Evolutionary conservation across 2,329 filamentous ascomycete genomes (phyloP), one percentile per base, ranked within the genome.

Genomic region (Calonectria pseudoturangicola): DNA sequence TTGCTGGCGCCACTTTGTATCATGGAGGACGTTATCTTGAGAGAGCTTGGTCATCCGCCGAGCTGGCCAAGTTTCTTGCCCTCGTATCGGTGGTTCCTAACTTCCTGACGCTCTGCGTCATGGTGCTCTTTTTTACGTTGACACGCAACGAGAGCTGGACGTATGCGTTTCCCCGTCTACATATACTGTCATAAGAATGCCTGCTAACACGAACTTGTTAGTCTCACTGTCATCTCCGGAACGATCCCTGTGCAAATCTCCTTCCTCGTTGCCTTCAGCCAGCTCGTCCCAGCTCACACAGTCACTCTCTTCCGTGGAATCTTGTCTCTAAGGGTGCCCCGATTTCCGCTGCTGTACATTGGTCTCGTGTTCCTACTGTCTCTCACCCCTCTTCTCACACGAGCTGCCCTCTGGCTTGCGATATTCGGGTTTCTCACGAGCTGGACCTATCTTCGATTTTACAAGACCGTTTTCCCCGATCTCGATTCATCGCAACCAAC

Each of bases 391-490:
- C 82, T 91, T 48, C 85, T 91, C 50, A 87, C 89, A n/a, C 91
- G 93, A 81, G 95, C 95, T 25, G 93, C 95, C 56, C 89, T 96
- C 76, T 91, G 97, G 82, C 90, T 98, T 73, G 92, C 94, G 66
- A 87, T 94, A 83, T 93, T 93, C 78, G 96, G 95, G 71, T 94
- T 99, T 83, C 83, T 98, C 73, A 93, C 93, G 13, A 95, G 95
- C 83, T 99, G 96, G 96, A 95, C 94, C 51, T 98, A 98, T 84
- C 92, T 99, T 21, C 95, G 97, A 77, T 99, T 98, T 88, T 98
- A 95, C 88, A 98, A 98, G 86, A 86, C 88, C 69, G 90, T 93
- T 71, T 93, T 93, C 80, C 91, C 92, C 68, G 92, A 93, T 79
- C 90, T 93, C 74, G 92, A 93, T 79, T 86, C 89, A 15, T 89